Evolutionary conservation across 805 yeast species (phyloP), one percentile per base, ranked within the genome.

Genomic region (Wickerhamiella sergipiensis): DNA sequence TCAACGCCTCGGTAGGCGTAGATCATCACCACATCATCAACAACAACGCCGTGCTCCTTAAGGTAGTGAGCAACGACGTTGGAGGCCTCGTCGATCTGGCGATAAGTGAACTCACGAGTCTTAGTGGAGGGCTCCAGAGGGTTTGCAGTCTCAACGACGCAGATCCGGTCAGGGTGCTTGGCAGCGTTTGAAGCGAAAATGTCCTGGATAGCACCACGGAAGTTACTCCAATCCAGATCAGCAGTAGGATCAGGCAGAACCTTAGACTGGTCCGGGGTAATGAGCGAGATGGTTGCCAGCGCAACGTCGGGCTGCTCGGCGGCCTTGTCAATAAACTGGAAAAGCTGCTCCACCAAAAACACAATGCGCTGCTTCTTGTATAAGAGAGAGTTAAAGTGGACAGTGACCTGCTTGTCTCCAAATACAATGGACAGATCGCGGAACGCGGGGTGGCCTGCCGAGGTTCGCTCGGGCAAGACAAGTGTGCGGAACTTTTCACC

Each of bases 1-100:
- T 92, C 99, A 7, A 92, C 98, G 60, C 97, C 96, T 68, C 99
- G 80, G 62, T 90, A 86, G 23, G 98, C 96, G 64, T 92, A 92
- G 59, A 94, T 89, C 95, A 89, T 89, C 17, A 92, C 97, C 17
- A 92, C 87, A 65, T 92, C 97, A 51, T 97, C 98, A 61, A 84
- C 75, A 56, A 78, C 72, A 60, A 92, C 83, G 13, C 97, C 97
- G 6, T 82, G 78, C 23, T 76, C 69, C 52, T 85, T 81, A 60
- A 92, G 74, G 62, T 86, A 84, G 68, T 92, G 90, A 36, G 95
- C 97, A 17, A 92, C 89, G 26, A 88, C 76, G 62, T 94, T 92
- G 13, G 97, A 87, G 1, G 97, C 90, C 65, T 86, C 84, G 66
- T 92, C 81, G 61, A 92, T 90, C 65, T 90, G 96, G 60, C 72